Evolutionary conservation across 176 grass and related monocot species (phyloP).

Genomic region (Cenchrus fungigraminus): DNA sequence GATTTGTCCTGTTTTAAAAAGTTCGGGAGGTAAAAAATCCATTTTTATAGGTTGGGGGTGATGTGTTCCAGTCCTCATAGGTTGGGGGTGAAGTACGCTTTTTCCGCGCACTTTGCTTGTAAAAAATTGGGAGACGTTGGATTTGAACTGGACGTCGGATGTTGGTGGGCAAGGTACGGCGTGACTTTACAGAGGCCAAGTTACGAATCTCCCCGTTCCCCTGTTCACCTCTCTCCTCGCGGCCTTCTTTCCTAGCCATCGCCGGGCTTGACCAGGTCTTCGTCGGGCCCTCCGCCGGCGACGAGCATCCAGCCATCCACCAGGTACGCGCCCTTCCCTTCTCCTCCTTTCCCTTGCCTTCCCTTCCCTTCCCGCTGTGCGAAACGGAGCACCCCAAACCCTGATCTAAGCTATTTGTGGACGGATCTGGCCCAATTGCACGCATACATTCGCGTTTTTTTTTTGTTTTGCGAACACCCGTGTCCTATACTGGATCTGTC

Average conservation of each 20-base stretch:
- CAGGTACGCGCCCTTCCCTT: background rate
- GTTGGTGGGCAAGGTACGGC: too few species aligned
- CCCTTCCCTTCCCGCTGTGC: background rate
- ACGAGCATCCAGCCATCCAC: background rate
- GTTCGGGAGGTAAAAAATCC: too few species aligned
- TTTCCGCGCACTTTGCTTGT: too few species aligned
- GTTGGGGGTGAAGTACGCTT: too few species aligned
- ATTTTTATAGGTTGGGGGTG: too few species aligned
- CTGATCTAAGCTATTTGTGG: background rate
- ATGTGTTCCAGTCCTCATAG: too few species aligned
- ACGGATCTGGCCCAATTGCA: background rate
- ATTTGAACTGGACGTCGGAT: too few species aligned
- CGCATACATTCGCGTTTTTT: background rate
- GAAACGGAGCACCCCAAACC: background rate
- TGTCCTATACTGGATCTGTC: conserved; percentile 10
- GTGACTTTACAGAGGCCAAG: too few species aligned
- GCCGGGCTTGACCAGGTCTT: background rate
- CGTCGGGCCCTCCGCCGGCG: background rate
- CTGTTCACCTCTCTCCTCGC: background rate
- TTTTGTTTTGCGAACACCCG: background rate
- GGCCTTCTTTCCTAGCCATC: background rate
- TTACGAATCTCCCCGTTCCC: too few species aligned
- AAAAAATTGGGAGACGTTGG: too few species aligned
- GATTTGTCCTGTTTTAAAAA: too few species aligned
- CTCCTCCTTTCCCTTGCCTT: background rate